Conservation (phyloP, 257 asterid genomes). For the Solanum bulbocastanum region DNA sequence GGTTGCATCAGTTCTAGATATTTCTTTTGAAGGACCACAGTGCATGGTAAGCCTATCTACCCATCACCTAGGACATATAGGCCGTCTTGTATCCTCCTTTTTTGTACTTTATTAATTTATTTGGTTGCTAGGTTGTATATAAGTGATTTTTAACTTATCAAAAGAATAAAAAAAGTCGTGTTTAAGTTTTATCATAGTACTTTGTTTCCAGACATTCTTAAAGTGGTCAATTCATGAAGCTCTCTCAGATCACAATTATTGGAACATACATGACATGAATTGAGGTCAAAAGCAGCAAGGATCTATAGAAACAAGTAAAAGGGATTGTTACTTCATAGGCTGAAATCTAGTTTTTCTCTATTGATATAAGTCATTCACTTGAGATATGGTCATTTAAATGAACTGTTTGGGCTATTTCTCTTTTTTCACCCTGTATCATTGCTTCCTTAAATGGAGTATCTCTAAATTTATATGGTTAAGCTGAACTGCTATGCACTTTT, state of each 20-base stretch:
- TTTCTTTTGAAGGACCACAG: slow-evolving; percentile 72
- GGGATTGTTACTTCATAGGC: neutral
- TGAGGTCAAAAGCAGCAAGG: neutral
- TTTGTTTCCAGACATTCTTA: neutral
- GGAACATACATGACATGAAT: neutral
- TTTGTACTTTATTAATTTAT: neutral
- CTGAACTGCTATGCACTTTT: neutral
- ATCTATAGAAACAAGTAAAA: neutral
- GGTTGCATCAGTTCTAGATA: slow-evolving; percentile 57
- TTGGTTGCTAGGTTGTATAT: neutral
- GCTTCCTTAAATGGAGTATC: neutral
- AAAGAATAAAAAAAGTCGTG: neutral
- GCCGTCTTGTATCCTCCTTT: neutral
- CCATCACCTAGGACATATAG: neutral
- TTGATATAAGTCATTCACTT: neutral
- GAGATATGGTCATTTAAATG: neutral
- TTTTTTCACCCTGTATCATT: neutral
- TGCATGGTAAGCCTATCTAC: slow-evolving; percentile 40
- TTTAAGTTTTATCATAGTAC: neutral
- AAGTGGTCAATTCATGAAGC: neutral
- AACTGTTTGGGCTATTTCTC: neutral
- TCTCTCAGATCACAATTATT: neutral
- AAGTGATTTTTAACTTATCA: neutral
- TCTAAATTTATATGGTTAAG: neutral
- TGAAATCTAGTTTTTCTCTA: neutral